Conservation (phyloP, 768 basidiomycete genomes). For the Crucibulum laeve region DNA sequence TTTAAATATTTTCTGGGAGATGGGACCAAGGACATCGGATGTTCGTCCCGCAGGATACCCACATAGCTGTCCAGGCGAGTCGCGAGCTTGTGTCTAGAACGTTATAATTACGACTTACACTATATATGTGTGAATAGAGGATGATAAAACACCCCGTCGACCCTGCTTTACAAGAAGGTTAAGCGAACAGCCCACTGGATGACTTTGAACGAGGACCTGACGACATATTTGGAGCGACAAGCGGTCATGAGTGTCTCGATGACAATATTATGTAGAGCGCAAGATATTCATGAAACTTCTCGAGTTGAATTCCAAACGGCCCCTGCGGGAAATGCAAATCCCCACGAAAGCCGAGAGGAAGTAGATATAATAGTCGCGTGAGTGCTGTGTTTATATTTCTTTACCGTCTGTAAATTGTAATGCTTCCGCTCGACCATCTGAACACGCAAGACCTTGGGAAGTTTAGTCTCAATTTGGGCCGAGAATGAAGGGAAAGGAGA, state of each 20-base stretch:
- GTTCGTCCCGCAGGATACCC: slow-evolving; percentile 15
- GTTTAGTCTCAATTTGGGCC: slow-evolving; percentile 27
- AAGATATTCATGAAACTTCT: slow-evolving; percentile 26
- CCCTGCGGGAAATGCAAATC: slow-evolving; percentile 21
- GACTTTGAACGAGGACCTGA: slow-evolving; percentile 10
- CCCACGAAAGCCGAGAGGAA: slow-evolving; percentile 12
- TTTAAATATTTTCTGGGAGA: slow-evolving; percentile 14
- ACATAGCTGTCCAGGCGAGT: slow-evolving; percentile 15
- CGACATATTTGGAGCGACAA: slow-evolving; percentile 6
- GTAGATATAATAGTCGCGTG: too few relatives aligned
- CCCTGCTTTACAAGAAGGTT: slow-evolving; percentile 22
- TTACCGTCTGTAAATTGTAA: slow-evolving; percentile 21
- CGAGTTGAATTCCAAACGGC: slow-evolving; percentile 22
- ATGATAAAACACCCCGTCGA: slow-evolving; percentile 18
- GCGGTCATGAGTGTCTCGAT: slow-evolving; percentile 10
- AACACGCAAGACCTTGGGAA: slow-evolving; percentile 30
- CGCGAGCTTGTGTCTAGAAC: slow-evolving; percentile 11
- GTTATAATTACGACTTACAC: slow-evolving; percentile 12
- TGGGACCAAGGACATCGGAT: slow-evolving; percentile 10
- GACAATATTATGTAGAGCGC: slow-evolving; percentile 25
- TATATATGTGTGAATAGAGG: slow-evolving; percentile 14
- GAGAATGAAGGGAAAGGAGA: slow-evolving; percentile 31
- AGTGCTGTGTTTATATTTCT: too few relatives aligned
- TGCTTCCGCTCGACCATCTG: slow-evolving; percentile 32
- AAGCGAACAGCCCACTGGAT: slow-evolving; percentile 9